phyloP scores from a whole-genome alignment of 306 rosid genomes.

The Prunus davidiana region DNA sequence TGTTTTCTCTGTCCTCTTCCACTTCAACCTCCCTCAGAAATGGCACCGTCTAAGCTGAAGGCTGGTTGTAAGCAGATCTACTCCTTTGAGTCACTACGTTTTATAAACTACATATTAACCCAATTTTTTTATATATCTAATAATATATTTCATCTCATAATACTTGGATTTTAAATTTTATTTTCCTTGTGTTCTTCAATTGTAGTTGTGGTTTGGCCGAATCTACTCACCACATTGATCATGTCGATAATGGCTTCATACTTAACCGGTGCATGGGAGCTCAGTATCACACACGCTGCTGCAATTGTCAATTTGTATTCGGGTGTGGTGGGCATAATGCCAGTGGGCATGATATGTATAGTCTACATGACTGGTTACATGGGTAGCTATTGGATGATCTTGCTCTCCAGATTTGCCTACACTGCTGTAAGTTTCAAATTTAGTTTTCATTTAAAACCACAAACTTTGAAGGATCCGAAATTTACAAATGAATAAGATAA shows the following conservation, averaged over 20 bases:
- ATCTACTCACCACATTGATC: neutral
- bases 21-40: no score
- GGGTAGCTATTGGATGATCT: conserved; percentile 15
- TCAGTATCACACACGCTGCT: conserved; percentile 15
- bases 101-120: no score
- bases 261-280: conserved; percentile 21
- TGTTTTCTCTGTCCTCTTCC: no score
- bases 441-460: no score
- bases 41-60: no score
- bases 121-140: no score
- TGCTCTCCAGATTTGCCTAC: conserved; percentile 16
- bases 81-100: no score
- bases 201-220: conserved; percentile 11
- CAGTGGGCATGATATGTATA: conserved; percentile 15
- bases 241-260: conserved; percentile 10
- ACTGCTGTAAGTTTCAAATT: conserved; percentile 9
- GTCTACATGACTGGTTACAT: conserved; percentile 2
- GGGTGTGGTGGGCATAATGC: conserved; percentile 14
- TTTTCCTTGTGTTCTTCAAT: neutral
- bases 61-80: no score
- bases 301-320: conserved; percentile 18
- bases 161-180: no score
- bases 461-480: no score
- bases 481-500: no score
- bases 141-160: no score